Base-by-base conservation (phyloP, 2,329 filamentous ascomycete genomes). In the Verticillium klebahnii region DNA sequence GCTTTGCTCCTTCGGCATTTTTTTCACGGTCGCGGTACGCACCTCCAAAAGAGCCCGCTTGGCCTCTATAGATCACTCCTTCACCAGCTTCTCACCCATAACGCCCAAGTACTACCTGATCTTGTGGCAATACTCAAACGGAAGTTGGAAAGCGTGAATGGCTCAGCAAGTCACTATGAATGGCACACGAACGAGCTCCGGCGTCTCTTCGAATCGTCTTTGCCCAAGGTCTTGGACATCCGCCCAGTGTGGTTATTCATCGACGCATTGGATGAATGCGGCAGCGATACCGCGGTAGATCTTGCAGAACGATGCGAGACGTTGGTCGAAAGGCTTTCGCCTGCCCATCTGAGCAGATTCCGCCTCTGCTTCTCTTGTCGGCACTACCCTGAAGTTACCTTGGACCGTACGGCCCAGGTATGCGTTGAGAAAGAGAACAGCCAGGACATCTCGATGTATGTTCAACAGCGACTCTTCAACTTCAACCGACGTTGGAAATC, bases 31-130 rank as follows among this genome's bases (percentile, higher is more conserved):
- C 69, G 78, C 60, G 80, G 80, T 0, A 69, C 71, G 0, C 32
- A 69, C 5, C 67, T 81, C 7, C 80, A 86, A 55, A 82, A 73
- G 60, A 77, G 81, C 0, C 72, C 74, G 0, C 34, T 70, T 0
- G 83, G 84, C 0, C 75, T 86, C 69, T 85, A 83, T 64, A 74
- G 82, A 2, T 81, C 81, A 0, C 60, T 86, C 0, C 60, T 86
- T 0, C 63, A 71, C 1, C 81, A 86, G 45, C 67, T 86, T 0
- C 68, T 85, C 0, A 25, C 29, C 29, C 29, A 71, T 0, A 64
- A 69, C 0, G 61, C 70, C 0, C 69, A 73, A 0, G 69, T 76
- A 0, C 68, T 82, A 0, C 73, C 40, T 23, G 40, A 50, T n/a
- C 19, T 50, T 19, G 8, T 12, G n/a, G 15, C 5, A 50, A 8